Evolutionary conservation across 805 yeast genomes (phyloP).

Genomic region (Brettanomyces nanus): DNA sequence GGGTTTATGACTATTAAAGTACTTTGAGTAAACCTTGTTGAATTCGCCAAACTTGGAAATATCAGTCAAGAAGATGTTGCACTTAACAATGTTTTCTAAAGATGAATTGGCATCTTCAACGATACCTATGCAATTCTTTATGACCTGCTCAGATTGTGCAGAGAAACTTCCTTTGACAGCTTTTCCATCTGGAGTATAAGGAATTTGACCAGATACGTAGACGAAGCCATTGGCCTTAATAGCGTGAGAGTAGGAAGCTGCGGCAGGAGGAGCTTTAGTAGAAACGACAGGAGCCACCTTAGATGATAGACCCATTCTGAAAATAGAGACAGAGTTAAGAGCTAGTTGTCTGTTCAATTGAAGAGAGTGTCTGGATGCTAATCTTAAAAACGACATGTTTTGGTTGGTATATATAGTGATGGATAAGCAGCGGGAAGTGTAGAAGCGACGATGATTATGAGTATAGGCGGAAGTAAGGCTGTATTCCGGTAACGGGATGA

Average conservation of each 20-base stretch:
- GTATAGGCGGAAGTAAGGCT: neutral
- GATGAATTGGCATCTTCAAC: conserved; percentile 81
- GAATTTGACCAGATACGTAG: conserved; percentile 93
- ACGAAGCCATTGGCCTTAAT: conserved; percentile 83
- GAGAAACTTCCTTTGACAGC: conserved; percentile 70
- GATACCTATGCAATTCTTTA: conserved; percentile 61
- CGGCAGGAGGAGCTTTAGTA: conserved; percentile 87
- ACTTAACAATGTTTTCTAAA: conserved; percentile 77
- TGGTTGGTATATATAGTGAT: neutral
- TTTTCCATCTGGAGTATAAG: conserved; percentile 75
- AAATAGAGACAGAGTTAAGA: neutral
- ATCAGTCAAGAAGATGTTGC: conserved; percentile 84
- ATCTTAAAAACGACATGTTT: conserved; percentile 1
- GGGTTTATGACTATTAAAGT: conserved; percentile 75
- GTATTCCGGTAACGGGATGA: neutral
- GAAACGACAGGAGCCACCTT: conserved; percentile 44
- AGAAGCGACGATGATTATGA: neutral
- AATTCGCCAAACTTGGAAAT: conserved; percentile 79
- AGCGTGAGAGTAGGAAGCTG: conserved; percentile 95
- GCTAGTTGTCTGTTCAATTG: neutral
- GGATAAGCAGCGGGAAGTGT: neutral
- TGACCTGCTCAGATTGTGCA: conserved; percentile 70
- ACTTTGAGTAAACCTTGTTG: conserved; percentile 76
- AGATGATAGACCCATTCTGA: conserved; percentile 27
- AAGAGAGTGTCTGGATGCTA: neutral